These are phyloP conservation scores for Hypoxylon sp. DNA, from an alignment of 2,329 filamentous ascomycete species.

Conservation along the genomic window DNA sequence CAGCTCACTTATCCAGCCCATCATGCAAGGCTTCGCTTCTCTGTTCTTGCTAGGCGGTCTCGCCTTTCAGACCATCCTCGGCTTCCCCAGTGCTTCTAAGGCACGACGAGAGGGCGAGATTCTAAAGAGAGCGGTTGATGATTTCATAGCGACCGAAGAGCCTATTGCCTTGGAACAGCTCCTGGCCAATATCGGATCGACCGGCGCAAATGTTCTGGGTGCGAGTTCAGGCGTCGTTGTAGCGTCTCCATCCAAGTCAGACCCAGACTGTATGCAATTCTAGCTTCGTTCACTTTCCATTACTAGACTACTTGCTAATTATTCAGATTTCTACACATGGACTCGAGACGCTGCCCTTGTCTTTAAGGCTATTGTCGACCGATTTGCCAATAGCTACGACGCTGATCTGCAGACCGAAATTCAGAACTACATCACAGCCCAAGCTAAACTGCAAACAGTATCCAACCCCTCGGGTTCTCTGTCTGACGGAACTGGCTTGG, in stretches of 20 bases:
- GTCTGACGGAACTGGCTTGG: conserved; percentile 69
- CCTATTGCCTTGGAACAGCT: conserved; percentile 67
- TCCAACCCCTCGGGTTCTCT: conserved; percentile 77
- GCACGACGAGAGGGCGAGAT: conserved; percentile 56
- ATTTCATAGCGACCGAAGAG: conserved; percentile 67
- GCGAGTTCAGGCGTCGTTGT: conserved; percentile 68
- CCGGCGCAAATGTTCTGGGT: conserved; percentile 65
- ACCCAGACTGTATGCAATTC: conserved; percentile 68
- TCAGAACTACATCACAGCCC: conserved; percentile 76
- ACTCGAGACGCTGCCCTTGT: conserved; percentile 80
- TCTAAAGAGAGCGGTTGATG: conserved; percentile 65
- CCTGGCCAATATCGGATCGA: conserved; percentile 72
- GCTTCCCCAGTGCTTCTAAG: conserved; percentile 58
- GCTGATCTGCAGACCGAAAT: conserved; percentile 71
- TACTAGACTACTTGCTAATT: conserved; percentile 31
- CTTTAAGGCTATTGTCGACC: conserved; percentile 78
- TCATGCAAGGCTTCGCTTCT: conserved; percentile 67
- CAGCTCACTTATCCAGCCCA: conserved; percentile 55
- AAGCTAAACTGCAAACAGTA: conserved; percentile 76
- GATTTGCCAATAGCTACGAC: conserved; percentile 73
- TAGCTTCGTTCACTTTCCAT: conserved; percentile 9
- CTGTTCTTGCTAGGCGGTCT: conserved; percentile 66
- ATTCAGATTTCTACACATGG: conserved; percentile 82
- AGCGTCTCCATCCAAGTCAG: conserved; percentile 67
- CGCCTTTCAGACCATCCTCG: conserved; percentile 67